Conservation (phyloP, 1,284 basidiomycete genomes). For the Naganishia sp. region DNA sequence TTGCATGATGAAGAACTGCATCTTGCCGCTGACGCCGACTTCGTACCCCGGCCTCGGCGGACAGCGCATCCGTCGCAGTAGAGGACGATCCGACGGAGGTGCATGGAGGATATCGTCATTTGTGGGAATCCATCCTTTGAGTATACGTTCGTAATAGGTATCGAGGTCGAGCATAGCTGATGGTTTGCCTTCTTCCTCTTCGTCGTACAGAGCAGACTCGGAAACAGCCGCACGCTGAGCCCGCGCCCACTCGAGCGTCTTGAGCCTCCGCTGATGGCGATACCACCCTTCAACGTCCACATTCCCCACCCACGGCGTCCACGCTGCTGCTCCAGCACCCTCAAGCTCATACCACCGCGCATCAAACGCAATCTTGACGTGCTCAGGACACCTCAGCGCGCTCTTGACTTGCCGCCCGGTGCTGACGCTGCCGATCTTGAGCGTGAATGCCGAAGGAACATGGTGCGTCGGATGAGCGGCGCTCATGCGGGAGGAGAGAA, state of each 20-base stretch:
- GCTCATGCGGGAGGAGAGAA: constrained; percentile 33
- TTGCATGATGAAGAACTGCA: constrained; percentile 58
- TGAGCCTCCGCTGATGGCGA: constrained; percentile 30
- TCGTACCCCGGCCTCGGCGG: constrained; percentile 56
- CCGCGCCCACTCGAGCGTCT: constrained; percentile 7
- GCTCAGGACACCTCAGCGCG: constrained; percentile 41
- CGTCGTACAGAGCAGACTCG: constrained; percentile 12
- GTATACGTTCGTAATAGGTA: not conserved
- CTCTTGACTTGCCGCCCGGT: constrained; percentile 38
- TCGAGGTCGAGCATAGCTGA: constrained; percentile 2
- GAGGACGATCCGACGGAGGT: constrained; percentile 4
- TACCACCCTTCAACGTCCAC: constrained; percentile 49
- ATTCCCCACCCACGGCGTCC: constrained; percentile 50
- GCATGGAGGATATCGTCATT: not conserved
- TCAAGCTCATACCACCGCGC: constrained; percentile 50
- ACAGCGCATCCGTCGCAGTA: not conserved
- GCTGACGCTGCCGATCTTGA: constrained; percentile 28
- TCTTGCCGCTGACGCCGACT: constrained; percentile 56
- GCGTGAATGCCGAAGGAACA: constrained; percentile 32
- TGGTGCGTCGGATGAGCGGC: constrained; percentile 32
- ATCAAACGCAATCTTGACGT: constrained; percentile 44
- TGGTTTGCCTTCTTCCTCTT: constrained; percentile 6
- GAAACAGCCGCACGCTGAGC: not conserved
- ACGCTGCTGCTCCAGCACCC: constrained; percentile 35
- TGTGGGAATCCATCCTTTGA: not conserved